Conservation (phyloP, 352 stramenopile genomes). For the Nannochloropsis limnetica region DNA sequence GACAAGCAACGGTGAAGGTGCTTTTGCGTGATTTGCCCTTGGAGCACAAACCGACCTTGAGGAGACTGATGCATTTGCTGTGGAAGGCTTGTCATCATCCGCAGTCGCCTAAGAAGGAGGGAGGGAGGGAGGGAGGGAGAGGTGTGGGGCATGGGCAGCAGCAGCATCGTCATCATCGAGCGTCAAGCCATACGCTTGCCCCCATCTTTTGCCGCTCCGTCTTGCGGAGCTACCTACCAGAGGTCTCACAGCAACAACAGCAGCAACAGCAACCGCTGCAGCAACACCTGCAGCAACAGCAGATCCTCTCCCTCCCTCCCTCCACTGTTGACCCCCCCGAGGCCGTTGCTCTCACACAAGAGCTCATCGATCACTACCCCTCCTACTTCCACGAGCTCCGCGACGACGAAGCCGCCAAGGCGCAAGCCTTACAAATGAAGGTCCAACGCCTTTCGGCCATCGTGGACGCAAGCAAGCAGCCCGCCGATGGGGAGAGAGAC, state of each 20-base stretch:
- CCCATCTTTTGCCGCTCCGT: not conserved
- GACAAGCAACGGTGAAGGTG: not conserved
- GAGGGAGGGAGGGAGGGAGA: not conserved
- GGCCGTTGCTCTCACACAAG: constrained; percentile 18
- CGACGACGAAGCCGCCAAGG: not conserved
- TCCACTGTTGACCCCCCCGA: not conserved
- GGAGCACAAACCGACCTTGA: constrained; percentile 17
- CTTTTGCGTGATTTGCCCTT: not conserved
- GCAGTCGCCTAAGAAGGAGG: not conserved
- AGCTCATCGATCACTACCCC: not conserved
- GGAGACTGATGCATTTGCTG: not conserved
- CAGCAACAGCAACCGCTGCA: not conserved
- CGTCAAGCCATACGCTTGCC: not conserved
- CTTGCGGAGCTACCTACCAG: not conserved
- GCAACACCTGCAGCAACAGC: not conserved
- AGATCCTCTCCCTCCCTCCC: not conserved
- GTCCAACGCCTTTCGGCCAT: not conserved
- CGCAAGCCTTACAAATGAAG: not conserved
- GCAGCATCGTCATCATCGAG: not conserved
- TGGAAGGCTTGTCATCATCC: not conserved
- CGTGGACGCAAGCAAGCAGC: constrained; percentile 1
- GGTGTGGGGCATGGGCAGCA: not conserved
- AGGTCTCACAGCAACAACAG: not conserved
- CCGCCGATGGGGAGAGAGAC: constrained; percentile 3
- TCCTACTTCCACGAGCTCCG: constrained; percentile 30